Base-by-base conservation (phyloP, 192 early-diverging fungal species). In the Rhizoclosmatium sp. region DNA sequence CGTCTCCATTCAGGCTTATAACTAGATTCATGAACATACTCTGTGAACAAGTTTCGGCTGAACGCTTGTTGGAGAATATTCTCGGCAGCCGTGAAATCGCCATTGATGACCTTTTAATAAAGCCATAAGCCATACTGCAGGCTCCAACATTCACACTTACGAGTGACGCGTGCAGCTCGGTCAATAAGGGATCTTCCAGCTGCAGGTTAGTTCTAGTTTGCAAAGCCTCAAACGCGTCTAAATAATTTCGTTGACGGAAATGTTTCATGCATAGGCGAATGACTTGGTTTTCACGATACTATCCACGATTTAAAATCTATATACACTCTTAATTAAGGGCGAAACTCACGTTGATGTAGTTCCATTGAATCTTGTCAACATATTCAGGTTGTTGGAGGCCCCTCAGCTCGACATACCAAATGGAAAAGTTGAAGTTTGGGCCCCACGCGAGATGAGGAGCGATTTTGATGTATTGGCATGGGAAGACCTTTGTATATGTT, bases 381-480 rank as follows among this genome's bases (percentile, higher is more conserved):
- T 95, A 76, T 42, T 87, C 87, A 39, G 85, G 80, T 51, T 97
- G 89, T 47, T 86, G 83, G 9, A 93, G 88, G 0, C 97, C 97
- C 49, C 87, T 89, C 12, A 98, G 79, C 86, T 97, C 95, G 5
- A 98, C 88, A 82, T 93, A 94, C 97, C 97, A 99, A 23, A 99
- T 93, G 69, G 92, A 93, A 84, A 96, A 98, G 85, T 95, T 97
- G 82, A 97, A 98, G 72, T 97, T 97, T 65, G 94, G 89, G 31
- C 94, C 95, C 88, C 94, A 94, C 1, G 97, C 93, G 71, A 94
- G 84, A 54, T 97, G 82, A 44, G 97, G 97, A 23, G 93, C 92
- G 67, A 99, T 97, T 89, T 96, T 96, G 75, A 99, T 92, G 75
- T 94, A 98, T 76, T 92, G 94, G 69, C 94, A 93, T 10, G 97